These are phyloP conservation scores for Paecilomyces sp. DNA, from an alignment of 2,329 filamentous ascomycete species.

Conservation along the genomic window DNA sequence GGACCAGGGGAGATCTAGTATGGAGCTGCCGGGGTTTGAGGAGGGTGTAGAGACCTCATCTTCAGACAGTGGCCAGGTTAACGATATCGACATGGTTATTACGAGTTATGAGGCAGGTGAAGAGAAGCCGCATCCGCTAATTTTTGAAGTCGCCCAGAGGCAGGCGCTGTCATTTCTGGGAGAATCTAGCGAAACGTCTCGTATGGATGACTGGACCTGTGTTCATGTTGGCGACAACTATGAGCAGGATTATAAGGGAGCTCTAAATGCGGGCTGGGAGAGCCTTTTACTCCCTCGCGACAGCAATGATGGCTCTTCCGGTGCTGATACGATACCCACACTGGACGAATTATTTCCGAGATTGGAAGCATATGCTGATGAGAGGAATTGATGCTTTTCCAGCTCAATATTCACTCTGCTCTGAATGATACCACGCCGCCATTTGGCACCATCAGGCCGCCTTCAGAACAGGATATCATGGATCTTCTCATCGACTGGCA, in stretches of 20 bases:
- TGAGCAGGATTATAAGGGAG: slow-evolving; percentile 34
- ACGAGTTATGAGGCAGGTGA: slow-evolving; percentile 40
- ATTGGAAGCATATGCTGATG: not conserved
- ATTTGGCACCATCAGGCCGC: no score
- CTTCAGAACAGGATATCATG: no score
- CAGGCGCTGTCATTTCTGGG: slow-evolving; percentile 16
- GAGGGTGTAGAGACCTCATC: not conserved
- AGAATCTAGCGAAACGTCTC: not conserved
- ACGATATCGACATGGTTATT: slow-evolving; percentile 37
- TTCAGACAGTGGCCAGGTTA: not conserved
- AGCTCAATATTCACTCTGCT: no score
- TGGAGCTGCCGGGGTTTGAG: slow-evolving; percentile 19
- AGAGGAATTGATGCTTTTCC: not conserved
- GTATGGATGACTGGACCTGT: slow-evolving; percentile 15
- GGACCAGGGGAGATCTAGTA: slow-evolving; percentile 21
- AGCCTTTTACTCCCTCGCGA: slow-evolving; percentile 25
- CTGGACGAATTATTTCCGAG: slow-evolving; percentile 5
- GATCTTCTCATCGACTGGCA: no score
- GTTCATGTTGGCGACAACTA: slow-evolving; percentile 42
- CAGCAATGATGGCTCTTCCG: not conserved
- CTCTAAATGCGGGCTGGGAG: slow-evolving; percentile 30
- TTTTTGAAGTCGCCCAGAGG: slow-evolving; percentile 32
- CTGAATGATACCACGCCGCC: no score
- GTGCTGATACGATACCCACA: slow-evolving; percentile 3
- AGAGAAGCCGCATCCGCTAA: slow-evolving; percentile 35